Evolutionary conservation across 1,139 yeast genomes (phyloP), one percentile per base, ranked within the genome.

Genomic region (Lodderomyces pseudojiufengensis): DNA sequence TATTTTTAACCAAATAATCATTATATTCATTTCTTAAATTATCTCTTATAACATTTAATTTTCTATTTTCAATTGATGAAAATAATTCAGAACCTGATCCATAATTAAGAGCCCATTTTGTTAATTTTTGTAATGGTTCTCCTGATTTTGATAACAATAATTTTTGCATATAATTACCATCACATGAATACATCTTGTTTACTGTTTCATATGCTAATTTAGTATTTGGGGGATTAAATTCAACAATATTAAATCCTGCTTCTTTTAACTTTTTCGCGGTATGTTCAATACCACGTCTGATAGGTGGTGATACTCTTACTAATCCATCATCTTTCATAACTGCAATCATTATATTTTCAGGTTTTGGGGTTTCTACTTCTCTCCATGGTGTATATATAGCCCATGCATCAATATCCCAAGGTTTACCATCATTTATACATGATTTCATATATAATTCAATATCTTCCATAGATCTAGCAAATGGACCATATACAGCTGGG

Each of bases 401-500:
- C 38, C 69, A 63, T 41, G 75, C 73, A 56, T 84, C 94, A 33
- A 60, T 59, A 31, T 69, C 63, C 88, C 90, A 83, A 14, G 92
- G 90, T 53, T 80, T 65, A 41, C 86, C 86, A 16, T 65, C 65
- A 48, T 76, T 76, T 40, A 80, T 61, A 49, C 76, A 78, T 18
- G 63, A 45, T 38, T 74, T 75, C 65, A 81, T 70, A 59, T 83
- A 76, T 43, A 73, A 74, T 22, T 76, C 75, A 45, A 86, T 59
- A 52, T 85, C 95, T 9, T 72, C 78, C 22, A 86, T 57, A 8
- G 78, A 60, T 44, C 80, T 68, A 9, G 82, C 65, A 59, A 80
- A 51, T 24, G 88, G 87, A 21, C 87, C 88, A 31, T 70, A 66
- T 20, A 78, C 81, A 2, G 81, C 75, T 38, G 70, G 68, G 15